These are phyloP conservation scores for Discostella pseudostelligera DNA, from an alignment of 108 stramenopile species.

Conservation along the genomic window DNA sequence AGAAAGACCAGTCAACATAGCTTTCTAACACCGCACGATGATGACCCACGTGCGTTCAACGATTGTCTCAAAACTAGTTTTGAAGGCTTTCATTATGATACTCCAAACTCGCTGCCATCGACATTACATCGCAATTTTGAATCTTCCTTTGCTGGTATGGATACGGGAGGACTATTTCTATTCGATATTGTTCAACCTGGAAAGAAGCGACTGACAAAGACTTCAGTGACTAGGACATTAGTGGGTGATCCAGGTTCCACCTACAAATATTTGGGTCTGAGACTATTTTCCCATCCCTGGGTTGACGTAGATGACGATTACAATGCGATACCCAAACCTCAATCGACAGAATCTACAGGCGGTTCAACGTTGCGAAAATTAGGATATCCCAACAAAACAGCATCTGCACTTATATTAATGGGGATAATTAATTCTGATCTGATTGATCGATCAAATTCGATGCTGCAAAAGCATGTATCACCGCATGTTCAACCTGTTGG, in stretches of 20 bases:
- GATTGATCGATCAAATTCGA: constrained; percentile 23
- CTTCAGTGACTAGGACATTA: constrained; percentile 77
- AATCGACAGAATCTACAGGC: not conserved
- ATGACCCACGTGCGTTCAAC: constrained; percentile 33
- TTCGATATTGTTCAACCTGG: constrained; percentile 86
- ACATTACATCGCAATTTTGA: constrained; percentile 39
- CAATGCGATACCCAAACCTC: constrained; percentile 10
- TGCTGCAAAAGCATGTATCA: constrained; percentile 36
- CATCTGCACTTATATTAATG: constrained; percentile 43
- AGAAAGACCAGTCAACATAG: not conserved
- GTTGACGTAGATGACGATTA: constrained; percentile 36
- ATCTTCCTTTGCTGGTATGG: constrained; percentile 48
- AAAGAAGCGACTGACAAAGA: constrained; percentile 67
- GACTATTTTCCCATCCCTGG: constrained; percentile 93
- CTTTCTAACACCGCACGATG: constrained; percentile 48
- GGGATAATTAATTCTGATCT: constrained; percentile 52
- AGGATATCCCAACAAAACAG: constrained; percentile 35
- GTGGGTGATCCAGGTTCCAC: constrained; percentile 87
- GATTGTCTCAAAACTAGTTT: constrained; percentile 48
- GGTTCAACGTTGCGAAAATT: constrained; percentile 29
- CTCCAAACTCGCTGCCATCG: constrained; percentile 30
- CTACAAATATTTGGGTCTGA: constrained; percentile 91
- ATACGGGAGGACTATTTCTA: constrained; percentile 51
- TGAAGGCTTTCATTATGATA: constrained; percentile 48
- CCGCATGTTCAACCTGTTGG: constrained; percentile 22